Percentiles rank a stretch among this genome's conserved stretches.
Evolutionary conservation across 1,139 yeast genomes (phyloP).

Genomic region (Candida neerlandica): DNA sequence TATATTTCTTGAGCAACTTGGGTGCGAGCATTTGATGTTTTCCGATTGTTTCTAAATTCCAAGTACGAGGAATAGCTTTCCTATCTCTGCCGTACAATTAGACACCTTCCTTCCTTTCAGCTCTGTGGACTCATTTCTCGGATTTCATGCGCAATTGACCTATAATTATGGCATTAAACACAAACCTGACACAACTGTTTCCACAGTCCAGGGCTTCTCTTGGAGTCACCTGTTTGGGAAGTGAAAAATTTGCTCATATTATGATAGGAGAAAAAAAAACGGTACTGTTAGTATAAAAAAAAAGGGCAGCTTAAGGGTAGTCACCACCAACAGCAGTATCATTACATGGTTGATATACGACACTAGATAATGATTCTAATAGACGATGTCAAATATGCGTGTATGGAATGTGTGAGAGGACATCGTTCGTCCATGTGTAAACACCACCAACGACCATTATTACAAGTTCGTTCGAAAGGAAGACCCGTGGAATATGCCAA

Average conservation of each 20-base stretch:
- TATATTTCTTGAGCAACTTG: too few species aligned
- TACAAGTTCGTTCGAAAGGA: slow-evolving; percentile 88
- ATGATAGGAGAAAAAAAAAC: background rate
- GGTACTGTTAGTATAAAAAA: background rate
- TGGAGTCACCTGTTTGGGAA: slow-evolving; percentile 6
- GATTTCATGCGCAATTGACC: too few species aligned
- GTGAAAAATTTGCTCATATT: slow-evolving; percentile 9
- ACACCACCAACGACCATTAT: slow-evolving; percentile 76
- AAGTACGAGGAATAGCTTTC: too few species aligned
- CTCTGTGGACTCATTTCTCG: too few species aligned
- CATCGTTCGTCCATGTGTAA: slow-evolving; percentile 88
- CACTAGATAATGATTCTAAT: slow-evolving; percentile 67
- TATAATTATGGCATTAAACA: too few species aligned
- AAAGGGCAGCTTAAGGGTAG: background rate
- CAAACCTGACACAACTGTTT: too few species aligned
- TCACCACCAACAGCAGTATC: slow-evolving; percentile 1
- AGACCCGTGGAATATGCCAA: slow-evolving; percentile 62
- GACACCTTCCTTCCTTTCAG: too few species aligned
- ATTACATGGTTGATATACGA: background rate
- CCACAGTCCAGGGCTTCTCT: background rate
- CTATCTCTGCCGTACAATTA: too few species aligned
- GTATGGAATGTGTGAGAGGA: slow-evolving; percentile 88
- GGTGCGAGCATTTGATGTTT: too few species aligned
- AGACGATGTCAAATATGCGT: slow-evolving; percentile 86
- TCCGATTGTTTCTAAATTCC: too few species aligned